Percentiles rank a stretch among this genome's conserved stretches.
These are phyloP conservation scores for Geotrichum bryndzae DNA, from an alignment of 1,139 yeast species.

Conservation along the genomic window DNA sequence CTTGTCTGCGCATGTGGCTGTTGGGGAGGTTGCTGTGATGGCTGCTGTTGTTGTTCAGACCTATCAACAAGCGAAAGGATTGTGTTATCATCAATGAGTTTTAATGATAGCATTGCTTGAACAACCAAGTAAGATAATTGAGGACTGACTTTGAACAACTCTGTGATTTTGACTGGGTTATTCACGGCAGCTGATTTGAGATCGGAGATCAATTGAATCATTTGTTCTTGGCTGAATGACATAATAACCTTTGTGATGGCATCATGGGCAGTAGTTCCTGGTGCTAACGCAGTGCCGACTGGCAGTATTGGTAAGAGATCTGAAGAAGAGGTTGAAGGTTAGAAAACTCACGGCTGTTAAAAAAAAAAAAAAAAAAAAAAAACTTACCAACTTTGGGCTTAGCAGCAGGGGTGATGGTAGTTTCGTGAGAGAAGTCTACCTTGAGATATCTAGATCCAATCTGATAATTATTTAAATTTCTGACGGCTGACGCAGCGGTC, in stretches of 20 bases:
- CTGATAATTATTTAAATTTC: constrained; percentile 75
- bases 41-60: constrained; percentile 6
- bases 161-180: constrained; percentile 55
- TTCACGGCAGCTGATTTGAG: constrained; percentile 59
- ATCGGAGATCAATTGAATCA: constrained; percentile 50
- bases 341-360: background rate
- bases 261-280: constrained; percentile 49
- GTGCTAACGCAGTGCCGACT: constrained; percentile 39
- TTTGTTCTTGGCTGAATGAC: constrained; percentile 50
- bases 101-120: constrained; percentile 57
- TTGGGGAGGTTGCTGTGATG: background rate
- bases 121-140: constrained; percentile 80
- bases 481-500: constrained; percentile 85
- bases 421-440: constrained; percentile 57
- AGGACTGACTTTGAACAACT: constrained; percentile 63
- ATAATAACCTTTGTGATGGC: constrained; percentile 52
- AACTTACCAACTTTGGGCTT: constrained; percentile 5
- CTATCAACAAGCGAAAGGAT: constrained; percentile 37
- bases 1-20: background rate
- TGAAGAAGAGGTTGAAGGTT: background rate
- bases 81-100: constrained; percentile 46
- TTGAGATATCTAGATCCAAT: constrained; percentile 67
- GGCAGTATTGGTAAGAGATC: constrained; percentile 29
- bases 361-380: background rate
- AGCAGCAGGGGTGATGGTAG: constrained; percentile 17